Conservation (phyloP, 2,329 filamentous ascomycete genomes). For the Chaetothyriales sp. region DNA sequence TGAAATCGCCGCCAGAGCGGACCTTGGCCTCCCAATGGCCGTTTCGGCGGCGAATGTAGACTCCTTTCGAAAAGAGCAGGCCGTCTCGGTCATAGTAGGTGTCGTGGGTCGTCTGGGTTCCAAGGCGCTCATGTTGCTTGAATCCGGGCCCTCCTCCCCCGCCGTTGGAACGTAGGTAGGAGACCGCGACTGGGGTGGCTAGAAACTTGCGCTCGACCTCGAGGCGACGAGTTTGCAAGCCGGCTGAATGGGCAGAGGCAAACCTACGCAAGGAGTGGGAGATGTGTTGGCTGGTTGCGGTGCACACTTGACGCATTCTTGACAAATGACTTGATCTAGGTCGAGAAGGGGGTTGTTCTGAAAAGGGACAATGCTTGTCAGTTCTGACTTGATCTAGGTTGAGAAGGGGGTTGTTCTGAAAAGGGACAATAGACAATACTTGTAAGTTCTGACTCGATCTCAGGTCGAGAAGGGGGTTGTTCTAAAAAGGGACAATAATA, state of each 20-base stretch:
- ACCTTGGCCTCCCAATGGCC: conserved; percentile 20
- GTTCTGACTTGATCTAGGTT: no score
- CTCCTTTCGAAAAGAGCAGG: conserved; percentile 14
- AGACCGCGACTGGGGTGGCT: conserved; percentile 4
- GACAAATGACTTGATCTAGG: neutral
- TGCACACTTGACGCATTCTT: neutral
- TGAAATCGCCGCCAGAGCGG: conserved; percentile 14
- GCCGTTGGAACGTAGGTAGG: conserved; percentile 9
- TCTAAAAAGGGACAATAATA: no score
- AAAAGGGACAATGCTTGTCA: no score
- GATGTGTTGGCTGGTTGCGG: neutral
- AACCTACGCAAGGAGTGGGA: neutral
- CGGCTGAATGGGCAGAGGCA: neutral
- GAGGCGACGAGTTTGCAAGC: conserved; percentile 2
- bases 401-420: neutral
- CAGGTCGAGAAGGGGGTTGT: no score
- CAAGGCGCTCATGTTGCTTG: conserved; percentile 5
- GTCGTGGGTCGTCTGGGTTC: conserved; percentile 14
- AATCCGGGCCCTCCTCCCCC: neutral
- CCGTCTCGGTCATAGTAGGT: conserved; percentile 20
- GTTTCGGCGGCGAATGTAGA: conserved; percentile 20
- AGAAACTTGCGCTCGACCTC: conserved; percentile 21
- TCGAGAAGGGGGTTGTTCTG: neutral
- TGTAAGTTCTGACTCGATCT: no score
- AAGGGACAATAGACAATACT: neutral